These are phyloP conservation scores for Botryotinia globosa DNA, from an alignment of 2,329 filamentous ascomycete species.

Conservation along the genomic window DNA sequence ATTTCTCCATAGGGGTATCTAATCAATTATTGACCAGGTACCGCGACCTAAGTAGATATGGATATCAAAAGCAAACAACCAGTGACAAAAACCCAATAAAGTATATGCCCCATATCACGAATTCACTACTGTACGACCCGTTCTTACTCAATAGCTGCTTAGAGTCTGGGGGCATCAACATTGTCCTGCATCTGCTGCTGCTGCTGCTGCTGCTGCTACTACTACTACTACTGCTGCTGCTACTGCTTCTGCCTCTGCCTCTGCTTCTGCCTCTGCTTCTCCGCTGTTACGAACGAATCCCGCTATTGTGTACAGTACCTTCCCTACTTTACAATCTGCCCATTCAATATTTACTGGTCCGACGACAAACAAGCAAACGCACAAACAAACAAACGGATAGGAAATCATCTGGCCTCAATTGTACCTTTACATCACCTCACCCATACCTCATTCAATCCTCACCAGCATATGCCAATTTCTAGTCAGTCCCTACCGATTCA, in stretches of 20 bases:
- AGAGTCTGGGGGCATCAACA: not conserved
- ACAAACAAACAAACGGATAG: not conserved
- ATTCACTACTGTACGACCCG: conserved; percentile 3
- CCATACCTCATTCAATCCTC: not conserved
- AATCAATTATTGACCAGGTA: not conserved
- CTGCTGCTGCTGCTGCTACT: not conserved
- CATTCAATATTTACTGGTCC: not conserved
- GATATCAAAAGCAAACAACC: not conserved
- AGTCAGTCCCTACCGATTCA: conserved; percentile 5
- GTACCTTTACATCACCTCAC: not conserved
- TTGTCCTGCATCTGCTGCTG: not conserved
- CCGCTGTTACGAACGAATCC: not conserved
- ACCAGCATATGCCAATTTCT: not conserved
- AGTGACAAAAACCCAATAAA: conserved; percentile 5
- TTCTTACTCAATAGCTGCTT: not conserved
- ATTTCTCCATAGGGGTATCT: conserved; percentile 3
- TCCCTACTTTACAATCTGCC: not conserved
- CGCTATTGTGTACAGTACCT: not conserved
- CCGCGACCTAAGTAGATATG: not conserved
- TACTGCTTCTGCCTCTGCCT: not conserved
- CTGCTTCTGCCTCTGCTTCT: not conserved
- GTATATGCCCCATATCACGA: conserved; percentile 1
- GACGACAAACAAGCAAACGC: not conserved
- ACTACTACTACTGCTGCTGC: not conserved
- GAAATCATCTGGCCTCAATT: not conserved